A percentile compares a stretch with the other conserved stretches of the same genome.
Evolutionary conservation across 257 asterid genomes (phyloP).

Genomic region (Solanum lignicaule): DNA sequence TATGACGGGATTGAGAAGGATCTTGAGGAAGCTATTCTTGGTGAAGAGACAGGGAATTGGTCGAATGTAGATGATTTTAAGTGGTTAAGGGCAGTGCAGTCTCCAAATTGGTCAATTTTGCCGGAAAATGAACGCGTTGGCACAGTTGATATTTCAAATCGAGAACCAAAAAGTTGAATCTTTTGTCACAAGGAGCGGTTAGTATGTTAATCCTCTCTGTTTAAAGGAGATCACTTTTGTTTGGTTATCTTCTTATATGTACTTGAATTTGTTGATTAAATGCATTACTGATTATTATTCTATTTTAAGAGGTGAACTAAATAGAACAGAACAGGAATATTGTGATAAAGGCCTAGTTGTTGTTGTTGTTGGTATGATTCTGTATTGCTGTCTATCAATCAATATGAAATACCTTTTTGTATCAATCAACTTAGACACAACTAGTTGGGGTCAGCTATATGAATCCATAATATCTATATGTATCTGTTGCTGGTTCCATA

Average conservation of each 20-base stretch:
- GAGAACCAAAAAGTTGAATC: not conserved
- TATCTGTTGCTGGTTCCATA: not conserved
- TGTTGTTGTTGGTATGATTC: not conserved
- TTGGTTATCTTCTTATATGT: not conserved
- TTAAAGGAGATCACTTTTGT: not conserved
- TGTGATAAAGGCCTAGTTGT: not conserved
- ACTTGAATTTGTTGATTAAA: not conserved
- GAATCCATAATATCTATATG: not conserved
- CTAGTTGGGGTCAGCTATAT: not conserved
- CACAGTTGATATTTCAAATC: slow-evolving; percentile 26
- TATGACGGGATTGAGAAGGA: slow-evolving; percentile 57
- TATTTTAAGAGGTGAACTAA: not conserved
- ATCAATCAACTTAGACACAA: not conserved
- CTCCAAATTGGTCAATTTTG: slow-evolving; percentile 78
- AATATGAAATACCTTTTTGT: not conserved
- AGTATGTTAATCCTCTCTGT: not conserved
- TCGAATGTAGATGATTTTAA: slow-evolving; percentile 76
- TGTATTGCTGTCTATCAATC: not conserved
- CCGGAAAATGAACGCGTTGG: slow-evolving; percentile 41
- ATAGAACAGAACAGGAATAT: not conserved
- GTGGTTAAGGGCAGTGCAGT: slow-evolving; percentile 82
- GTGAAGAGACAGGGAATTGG: slow-evolving; percentile 81
- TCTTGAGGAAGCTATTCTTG: slow-evolving; percentile 59
- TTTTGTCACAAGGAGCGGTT: not conserved
- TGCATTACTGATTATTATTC: not conserved